A percentile compares a stretch with the other conserved stretches of the same genome.
phyloP scores from a whole-genome alignment of 805 yeast species.

The Tetrapisispora arboricola region DNA sequence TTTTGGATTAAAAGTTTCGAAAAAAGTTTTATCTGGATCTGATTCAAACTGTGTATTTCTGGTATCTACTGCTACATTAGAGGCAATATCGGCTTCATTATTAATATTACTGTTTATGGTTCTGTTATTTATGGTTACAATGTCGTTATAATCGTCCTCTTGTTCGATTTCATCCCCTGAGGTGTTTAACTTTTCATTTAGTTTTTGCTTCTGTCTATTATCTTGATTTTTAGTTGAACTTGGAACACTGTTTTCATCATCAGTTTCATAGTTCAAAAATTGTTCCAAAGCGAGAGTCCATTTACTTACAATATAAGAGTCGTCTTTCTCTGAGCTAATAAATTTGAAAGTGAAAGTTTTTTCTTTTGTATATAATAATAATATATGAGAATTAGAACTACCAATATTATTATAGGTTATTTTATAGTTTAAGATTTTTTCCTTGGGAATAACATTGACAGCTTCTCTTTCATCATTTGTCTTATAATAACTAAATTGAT shows the following conservation, averaged over 20 bases:
- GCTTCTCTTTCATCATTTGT: constrained; percentile 17
- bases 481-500: constrained; percentile 19
- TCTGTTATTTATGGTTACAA: neutral
- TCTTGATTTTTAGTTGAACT: neutral
- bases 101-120: neutral
- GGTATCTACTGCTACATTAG: neutral
- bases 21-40: constrained; percentile 7
- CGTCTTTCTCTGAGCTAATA: neutral
- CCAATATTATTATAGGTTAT: constrained; percentile 4
- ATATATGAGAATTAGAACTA: constrained; percentile 1
- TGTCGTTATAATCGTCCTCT: constrained; percentile 3
- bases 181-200: neutral
- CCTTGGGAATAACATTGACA: constrained; percentile 12
- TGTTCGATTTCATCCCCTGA: constrained; percentile 1
- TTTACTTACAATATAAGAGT: constrained; percentile 1
- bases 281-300: constrained; percentile 11
- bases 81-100: neutral
- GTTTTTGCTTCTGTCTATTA: neutral
- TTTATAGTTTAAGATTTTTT: constrained; percentile 9
- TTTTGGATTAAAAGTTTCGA: constrained; percentile 12
- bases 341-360: constrained; percentile 7
- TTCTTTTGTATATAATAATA: constrained; percentile 13
- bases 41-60: neutral
- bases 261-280: constrained; percentile 4
- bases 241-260: neutral